Evolutionary conservation across 441 rosid genomes (phyloP).

Genomic region (Breynia disticha): DNA sequence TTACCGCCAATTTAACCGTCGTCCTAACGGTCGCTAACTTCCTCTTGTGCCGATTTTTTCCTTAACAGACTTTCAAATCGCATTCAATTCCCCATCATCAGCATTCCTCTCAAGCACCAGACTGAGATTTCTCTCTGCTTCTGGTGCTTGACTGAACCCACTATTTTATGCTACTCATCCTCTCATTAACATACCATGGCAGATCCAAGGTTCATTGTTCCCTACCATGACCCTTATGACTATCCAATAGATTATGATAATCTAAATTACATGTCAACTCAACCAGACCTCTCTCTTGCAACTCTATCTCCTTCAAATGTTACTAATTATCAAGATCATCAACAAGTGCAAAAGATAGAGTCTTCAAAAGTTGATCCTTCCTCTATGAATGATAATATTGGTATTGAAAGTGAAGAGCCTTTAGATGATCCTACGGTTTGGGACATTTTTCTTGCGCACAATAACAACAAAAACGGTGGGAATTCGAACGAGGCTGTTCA

Average conservation of each 20-base stretch:
- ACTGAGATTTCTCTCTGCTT: neutral
- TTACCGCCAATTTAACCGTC: too few relatives aligned
- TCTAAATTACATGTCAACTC: conserved; percentile 10
- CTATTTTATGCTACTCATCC: too few relatives aligned
- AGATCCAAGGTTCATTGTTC: conserved; percentile 21
- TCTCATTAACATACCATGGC: too few relatives aligned
- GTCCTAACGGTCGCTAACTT: conserved; percentile 36
- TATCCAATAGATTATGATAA: conserved; percentile 18
- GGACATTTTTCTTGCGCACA: conserved; percentile 4
- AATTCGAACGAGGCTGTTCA: too few relatives aligned
- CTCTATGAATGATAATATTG: neutral
- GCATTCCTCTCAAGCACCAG: conserved; percentile 23
- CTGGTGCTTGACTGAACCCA: conserved; percentile 26
- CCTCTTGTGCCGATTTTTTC: conserved; percentile 23
- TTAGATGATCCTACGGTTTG: conserved; percentile 11
- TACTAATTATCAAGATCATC: neutral
- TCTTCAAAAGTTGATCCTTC: neutral
- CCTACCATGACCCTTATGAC: conserved; percentile 27
- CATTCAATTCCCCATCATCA: too few relatives aligned
- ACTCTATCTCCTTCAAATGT: conserved; percentile 11
- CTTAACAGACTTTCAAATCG: neutral
- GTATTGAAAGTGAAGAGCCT: conserved; percentile 3
- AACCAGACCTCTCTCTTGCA: conserved; percentile 13
- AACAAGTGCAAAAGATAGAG: too few relatives aligned
- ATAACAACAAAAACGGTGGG: too few relatives aligned